A percentile compares a stretch with the other conserved stretches of the same genome.
Conservation (phyloP, 2,329 filamentous ascomycete genomes). For the Talaromyces verruculosus region DNA sequence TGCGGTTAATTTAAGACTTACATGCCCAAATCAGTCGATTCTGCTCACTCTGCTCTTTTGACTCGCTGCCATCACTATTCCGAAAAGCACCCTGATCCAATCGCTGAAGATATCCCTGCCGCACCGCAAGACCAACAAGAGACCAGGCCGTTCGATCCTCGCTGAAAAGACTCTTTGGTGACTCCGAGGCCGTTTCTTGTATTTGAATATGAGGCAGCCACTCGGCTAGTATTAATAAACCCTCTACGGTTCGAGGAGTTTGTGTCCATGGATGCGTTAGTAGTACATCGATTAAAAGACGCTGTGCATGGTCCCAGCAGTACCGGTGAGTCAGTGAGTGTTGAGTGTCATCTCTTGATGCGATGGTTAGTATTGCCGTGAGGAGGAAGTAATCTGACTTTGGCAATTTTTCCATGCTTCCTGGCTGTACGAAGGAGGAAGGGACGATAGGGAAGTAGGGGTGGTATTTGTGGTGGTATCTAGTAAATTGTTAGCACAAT, state of each 20-base stretch:
- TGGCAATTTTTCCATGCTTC: background rate
- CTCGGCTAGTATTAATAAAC: slow-evolving; percentile 27
- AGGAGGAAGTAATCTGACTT: slow-evolving; percentile 3
- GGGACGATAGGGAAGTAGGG: background rate
- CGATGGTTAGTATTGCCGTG: background rate
- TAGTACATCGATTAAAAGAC: slow-evolving; percentile 6
- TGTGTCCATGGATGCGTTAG: slow-evolving; percentile 23
- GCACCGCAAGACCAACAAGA: slow-evolving; percentile 27
- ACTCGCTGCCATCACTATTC: background rate
- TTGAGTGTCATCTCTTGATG: background rate
- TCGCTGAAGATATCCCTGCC: slow-evolving; percentile 27
- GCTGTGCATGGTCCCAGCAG: background rate
- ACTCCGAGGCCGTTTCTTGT: background rate
- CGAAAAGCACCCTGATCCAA: slow-evolving; percentile 26
- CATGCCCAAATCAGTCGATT: background rate
- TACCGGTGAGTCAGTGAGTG: slow-evolving; percentile 1
- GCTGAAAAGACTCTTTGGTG: slow-evolving; percentile 5
- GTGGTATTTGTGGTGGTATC: background rate
- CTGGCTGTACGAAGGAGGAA: background rate
- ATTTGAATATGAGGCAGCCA: slow-evolving; percentile 26
- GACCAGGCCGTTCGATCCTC: slow-evolving; percentile 30
- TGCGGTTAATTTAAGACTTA: background rate
- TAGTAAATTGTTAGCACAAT: background rate
- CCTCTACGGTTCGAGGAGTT: slow-evolving; percentile 24
- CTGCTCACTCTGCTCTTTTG: background rate